Evolutionary conservation across 257 asterid genomes (phyloP).

Genomic region (Salvia rosmarinus): DNA sequence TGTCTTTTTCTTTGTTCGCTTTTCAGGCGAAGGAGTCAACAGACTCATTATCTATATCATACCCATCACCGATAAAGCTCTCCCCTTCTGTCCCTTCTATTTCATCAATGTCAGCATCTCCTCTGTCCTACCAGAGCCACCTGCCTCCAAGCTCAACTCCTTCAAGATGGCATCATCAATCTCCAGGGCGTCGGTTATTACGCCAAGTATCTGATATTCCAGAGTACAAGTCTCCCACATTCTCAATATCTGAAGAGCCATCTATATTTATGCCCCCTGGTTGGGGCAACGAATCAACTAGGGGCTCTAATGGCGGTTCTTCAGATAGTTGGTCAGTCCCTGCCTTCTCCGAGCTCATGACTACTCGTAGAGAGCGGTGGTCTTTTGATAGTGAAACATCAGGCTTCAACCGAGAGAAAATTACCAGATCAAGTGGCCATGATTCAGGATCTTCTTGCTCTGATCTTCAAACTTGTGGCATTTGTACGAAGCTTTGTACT

Average conservation of each 20-base stretch:
- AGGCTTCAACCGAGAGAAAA: conserved; percentile 60
- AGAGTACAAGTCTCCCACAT: conserved; percentile 66
- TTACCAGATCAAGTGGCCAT: conserved; percentile 58
- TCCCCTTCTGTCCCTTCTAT: conserved; percentile 76
- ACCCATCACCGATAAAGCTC: conserved; percentile 65
- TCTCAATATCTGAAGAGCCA: conserved; percentile 79
- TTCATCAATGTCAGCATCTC: conserved; percentile 67
- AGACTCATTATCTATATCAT: conserved; percentile 58
- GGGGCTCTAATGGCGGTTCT: conserved; percentile 81
- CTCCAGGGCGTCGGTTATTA: conserved; percentile 65
- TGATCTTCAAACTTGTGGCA: conserved; percentile 81
- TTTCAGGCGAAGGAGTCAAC: conserved; percentile 63
- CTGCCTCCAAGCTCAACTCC: conserved; percentile 66
- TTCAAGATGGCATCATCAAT: conserved; percentile 69
- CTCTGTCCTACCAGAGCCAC: conserved; percentile 67
- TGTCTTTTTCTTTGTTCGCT: conserved; percentile 9
- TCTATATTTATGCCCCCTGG: conserved; percentile 56
- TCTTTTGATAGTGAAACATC: conserved; percentile 90
- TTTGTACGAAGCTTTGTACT: conserved; percentile 72
- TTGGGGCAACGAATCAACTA: conserved; percentile 74
- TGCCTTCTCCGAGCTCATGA: conserved; percentile 64
- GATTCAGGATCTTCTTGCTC: conserved; percentile 52
- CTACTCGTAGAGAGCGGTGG: conserved; percentile 79
- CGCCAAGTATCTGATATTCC: conserved; percentile 82
- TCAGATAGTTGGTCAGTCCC: conserved; percentile 90